Base-by-base conservation (phyloP, 495 filamentous ascomycete species). In the Lepraria neglecta region DNA sequence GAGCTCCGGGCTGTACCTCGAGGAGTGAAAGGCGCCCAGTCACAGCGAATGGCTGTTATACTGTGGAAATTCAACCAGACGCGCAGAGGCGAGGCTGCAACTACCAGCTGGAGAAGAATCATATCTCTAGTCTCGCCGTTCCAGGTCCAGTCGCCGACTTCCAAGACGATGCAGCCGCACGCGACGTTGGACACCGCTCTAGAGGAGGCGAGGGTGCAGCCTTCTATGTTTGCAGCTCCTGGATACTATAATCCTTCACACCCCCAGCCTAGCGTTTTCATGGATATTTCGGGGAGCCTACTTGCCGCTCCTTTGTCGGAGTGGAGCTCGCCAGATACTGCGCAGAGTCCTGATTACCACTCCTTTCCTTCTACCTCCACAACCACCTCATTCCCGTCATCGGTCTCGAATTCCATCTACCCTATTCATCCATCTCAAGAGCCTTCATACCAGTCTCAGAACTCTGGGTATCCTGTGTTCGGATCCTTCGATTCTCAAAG, bases 21-120 rank as follows among this genome's bases (percentile, higher is more conserved):
- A 50, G 53, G 47, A 50, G 53, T 4, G n/a, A 33, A 17, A n/a
- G 46, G 35, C 7, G 27, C 45, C 3, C 3, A 45, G 24, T 21
- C 61, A 12, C 31, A 64, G 63, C 69, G 76, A 24, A 75, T 81
- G 68, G 78, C 80, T 4, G 72, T 82, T 51, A 61, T 83, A 12
- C 70, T 80, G 12, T 83, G 80, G 80, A 80, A 77, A 52, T 82
- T 82, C 65, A 75, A 74, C 10, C 74, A 78, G 59, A 77, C 77
- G 14, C 68, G 70, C 5, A 68, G 68, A 17, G 70, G 70, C 9
- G 73, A 80, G 57, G 74, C 74, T 38, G 78, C 78, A 42, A 80
- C 76, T 4, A 81, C 79, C 4, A 78, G 74, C n/a, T 83, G 80
- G 80, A 71, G 76, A 60, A 72, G 70, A 35, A 65, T 83, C n/a